These are phyloP conservation scores for Debaryomyces prosopidis DNA, from an alignment of 805 yeast genomes.

Conservation along the genomic window DNA sequence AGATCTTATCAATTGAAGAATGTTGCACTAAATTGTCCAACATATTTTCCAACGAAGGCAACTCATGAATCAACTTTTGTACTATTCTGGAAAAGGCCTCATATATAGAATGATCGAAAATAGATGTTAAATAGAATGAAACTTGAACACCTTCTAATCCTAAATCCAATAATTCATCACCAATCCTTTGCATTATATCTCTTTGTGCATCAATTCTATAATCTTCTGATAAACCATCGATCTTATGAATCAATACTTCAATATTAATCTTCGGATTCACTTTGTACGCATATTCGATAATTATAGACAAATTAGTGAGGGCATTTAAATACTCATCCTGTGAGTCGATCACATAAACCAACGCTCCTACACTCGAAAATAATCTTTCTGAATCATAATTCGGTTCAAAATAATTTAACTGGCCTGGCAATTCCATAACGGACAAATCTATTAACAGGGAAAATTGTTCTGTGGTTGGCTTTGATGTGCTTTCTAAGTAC, in stretches of 20 bases:
- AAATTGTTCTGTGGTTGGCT: slow-evolving; percentile 83
- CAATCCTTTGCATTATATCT: slow-evolving; percentile 93
- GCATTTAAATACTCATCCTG: slow-evolving; percentile 96
- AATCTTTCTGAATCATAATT: slow-evolving; percentile 74
- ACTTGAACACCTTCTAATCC: slow-evolving; percentile 92
- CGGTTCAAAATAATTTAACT: slow-evolving; percentile 84
- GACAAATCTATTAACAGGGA: slow-evolving; percentile 81
- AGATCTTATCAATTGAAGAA: slow-evolving; percentile 89
- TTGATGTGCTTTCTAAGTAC: slow-evolving; percentile 85
- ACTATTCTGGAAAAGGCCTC: slow-evolving; percentile 94
- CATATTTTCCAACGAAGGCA: slow-evolving; percentile 85
- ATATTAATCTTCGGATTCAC: slow-evolving; percentile 83
- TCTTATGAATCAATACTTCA: slow-evolving; percentile 92
- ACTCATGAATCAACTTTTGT: slow-evolving; percentile 85
- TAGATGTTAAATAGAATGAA: slow-evolving; percentile 87
- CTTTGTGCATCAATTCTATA: slow-evolving; percentile 92
- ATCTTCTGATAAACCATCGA: slow-evolving; percentile 93
- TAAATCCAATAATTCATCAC: slow-evolving; percentile 85
- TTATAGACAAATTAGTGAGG: slow-evolving; percentile 81
- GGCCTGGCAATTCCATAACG: slow-evolving; percentile 95
- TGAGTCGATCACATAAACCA: slow-evolving; percentile 91
- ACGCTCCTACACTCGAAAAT: slow-evolving; percentile 81
- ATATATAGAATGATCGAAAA: slow-evolving; percentile 92
- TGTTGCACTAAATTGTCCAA: slow-evolving; percentile 86
- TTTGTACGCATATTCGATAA: slow-evolving; percentile 82